Conservation (phyloP, 2,329 filamentous ascomycete genomes). For the Alternaria ethzedia region DNA sequence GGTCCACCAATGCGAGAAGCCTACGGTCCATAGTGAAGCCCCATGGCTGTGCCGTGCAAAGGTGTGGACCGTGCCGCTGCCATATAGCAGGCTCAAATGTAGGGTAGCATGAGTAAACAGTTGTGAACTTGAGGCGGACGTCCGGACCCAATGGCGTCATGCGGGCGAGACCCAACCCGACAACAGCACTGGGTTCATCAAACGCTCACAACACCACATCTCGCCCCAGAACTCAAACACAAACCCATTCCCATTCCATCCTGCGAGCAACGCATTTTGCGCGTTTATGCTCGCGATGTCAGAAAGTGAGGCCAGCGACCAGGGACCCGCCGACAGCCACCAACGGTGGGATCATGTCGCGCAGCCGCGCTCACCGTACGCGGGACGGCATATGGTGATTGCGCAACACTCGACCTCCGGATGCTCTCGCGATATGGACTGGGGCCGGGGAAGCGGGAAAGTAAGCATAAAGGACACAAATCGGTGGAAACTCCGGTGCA, state of each 20-base stretch:
- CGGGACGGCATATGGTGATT: slow-evolving; percentile 18
- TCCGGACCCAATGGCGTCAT: not conserved
- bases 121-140: not conserved
- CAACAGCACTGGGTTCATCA: not conserved
- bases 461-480: slow-evolving; percentile 12
- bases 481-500: slow-evolving; percentile 12
- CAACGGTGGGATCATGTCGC: slow-evolving; percentile 11
- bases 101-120: not conserved
- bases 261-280: not conserved
- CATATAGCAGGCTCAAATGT: not conserved
- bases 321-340: slow-evolving; percentile 5
- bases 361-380: slow-evolving; percentile 13
- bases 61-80: not conserved
- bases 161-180: not conserved
- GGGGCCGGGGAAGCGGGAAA: slow-evolving; percentile 25
- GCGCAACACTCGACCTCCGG: slow-evolving; percentile 21
- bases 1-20: not conserved
- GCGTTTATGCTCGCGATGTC: not conserved
- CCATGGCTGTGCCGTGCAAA: not conserved
- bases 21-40: not conserved
- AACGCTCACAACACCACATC: not conserved
- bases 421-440: slow-evolving; percentile 12
- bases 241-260: not conserved
- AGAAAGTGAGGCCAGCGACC: not conserved
- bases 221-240: not conserved